These are phyloP conservation scores for Kuraishia molischiana DNA, from an alignment of 805 yeast genomes.

Conservation along the genomic window DNA sequence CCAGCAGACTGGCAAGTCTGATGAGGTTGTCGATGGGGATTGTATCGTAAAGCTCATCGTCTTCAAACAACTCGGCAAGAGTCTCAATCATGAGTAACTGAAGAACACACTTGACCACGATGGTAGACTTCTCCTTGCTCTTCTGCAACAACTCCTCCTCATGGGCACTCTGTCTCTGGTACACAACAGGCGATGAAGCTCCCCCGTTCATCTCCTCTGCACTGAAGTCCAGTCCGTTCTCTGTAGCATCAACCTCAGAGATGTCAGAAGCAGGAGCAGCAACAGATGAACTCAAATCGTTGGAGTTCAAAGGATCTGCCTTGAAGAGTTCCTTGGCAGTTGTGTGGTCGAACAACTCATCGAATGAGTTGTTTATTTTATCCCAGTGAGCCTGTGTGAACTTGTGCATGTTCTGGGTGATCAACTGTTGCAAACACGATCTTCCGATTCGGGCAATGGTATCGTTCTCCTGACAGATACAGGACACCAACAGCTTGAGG, in stretches of 20 bases:
- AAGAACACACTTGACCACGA: slow-evolving; percentile 86
- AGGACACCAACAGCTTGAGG: slow-evolving; percentile 66
- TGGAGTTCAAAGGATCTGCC: slow-evolving; percentile 34
- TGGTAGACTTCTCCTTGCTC: slow-evolving; percentile 53
- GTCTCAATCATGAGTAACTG: slow-evolving; percentile 86
- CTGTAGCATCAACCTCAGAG: slow-evolving; percentile 21
- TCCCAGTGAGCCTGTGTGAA: slow-evolving; percentile 70
- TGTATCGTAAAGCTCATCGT: slow-evolving; percentile 52
- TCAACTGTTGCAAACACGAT: slow-evolving; percentile 72
- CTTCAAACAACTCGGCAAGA: slow-evolving; percentile 68
- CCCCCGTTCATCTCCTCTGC: slow-evolving; percentile 4
- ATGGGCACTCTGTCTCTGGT: slow-evolving; percentile 4
- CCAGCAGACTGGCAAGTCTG: slow-evolving; percentile 48
- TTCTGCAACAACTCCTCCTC: slow-evolving; percentile 30
- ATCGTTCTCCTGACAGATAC: slow-evolving; percentile 95
- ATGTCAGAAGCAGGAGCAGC: slow-evolving; percentile 13
- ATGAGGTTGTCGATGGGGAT: slow-evolving; percentile 62
- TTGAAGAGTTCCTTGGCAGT: slow-evolving; percentile 80
- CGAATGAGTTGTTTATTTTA: slow-evolving; percentile 54
- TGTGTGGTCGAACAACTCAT: slow-evolving; percentile 64
- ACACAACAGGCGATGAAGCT: background rate
- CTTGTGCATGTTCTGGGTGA: slow-evolving; percentile 62
- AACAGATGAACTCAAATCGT: no score
- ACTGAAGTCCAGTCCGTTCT: slow-evolving; percentile 7
- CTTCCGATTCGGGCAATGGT: slow-evolving; percentile 94